A percentile compares a stretch with the other conserved stretches of the same genome.
phyloP scores from a whole-genome alignment of 2,329 filamentous ascomycete genomes.

The Sclerotinia sclerotiorum region DNA sequence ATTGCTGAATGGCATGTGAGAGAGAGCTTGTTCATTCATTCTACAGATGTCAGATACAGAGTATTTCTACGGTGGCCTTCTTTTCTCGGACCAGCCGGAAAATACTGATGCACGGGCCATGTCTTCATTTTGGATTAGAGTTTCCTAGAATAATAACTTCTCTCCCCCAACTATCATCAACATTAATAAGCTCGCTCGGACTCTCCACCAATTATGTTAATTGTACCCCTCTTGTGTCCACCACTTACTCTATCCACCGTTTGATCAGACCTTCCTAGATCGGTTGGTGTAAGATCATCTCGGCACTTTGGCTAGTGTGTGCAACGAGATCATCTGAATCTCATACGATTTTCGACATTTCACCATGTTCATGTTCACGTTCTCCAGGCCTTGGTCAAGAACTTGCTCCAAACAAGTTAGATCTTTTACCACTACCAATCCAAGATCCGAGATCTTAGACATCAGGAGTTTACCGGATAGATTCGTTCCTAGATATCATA shows the following conservation, averaged over 20 bases:
- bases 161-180: too few species aligned
- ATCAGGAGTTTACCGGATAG: conserved; percentile 53
- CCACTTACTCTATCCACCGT: neutral
- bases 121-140: neutral
- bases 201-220: neutral
- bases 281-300: conserved; percentile 8
- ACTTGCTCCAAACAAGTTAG: conserved; percentile 25
- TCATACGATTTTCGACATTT: conserved; percentile 1
- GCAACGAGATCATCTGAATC: neutral
- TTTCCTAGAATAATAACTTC: neutral
- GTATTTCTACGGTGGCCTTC: too few species aligned
- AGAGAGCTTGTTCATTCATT: too few species aligned
- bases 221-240: neutral
- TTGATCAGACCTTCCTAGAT: neutral
- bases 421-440: conserved; percentile 51
- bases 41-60: too few species aligned
- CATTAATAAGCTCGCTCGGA: too few species aligned
- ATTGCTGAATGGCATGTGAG: too few species aligned
- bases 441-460: conserved; percentile 51
- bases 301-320: conserved; percentile 3
- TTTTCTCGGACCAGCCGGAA: neutral
- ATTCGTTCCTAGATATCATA: conserved; percentile 62
- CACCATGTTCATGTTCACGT: conserved; percentile 25
- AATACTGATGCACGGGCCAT: neutral
- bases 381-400: conserved; percentile 26